Evolutionary conservation across 495 filamentous ascomycete genomes (phyloP).

Genomic region (Tuber brumale): DNA sequence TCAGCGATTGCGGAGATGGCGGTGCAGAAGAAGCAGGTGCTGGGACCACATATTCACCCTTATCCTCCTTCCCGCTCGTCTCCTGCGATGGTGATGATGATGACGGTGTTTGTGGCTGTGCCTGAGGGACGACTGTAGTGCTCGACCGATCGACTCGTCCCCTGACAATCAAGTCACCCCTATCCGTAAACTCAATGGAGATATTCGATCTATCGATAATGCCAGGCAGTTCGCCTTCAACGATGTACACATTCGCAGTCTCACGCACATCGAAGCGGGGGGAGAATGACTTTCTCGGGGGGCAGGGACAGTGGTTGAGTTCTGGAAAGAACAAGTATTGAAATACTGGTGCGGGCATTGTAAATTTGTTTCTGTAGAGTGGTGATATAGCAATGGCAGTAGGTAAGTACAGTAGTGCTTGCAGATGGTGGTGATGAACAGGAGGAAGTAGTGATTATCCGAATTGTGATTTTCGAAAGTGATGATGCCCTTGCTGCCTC

Average conservation of each 20-base stretch:
- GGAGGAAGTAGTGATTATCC: not conserved
- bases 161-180: conserved; percentile 64
- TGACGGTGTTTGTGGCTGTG: conserved; percentile 20
- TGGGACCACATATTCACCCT: not conserved
- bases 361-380: conserved; percentile 3
- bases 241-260: conserved; percentile 59
- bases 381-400: not conserved
- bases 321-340: conserved; percentile 6
- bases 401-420: conserved; percentile 1
- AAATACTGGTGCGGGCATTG: conserved; percentile 23
- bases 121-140: not conserved
- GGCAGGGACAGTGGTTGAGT: conserved; percentile 16
- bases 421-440: not conserved
- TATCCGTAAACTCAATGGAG: conserved; percentile 77
- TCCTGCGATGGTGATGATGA: conserved; percentile 33
- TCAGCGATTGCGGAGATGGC: conserved; percentile 39
- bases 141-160: conserved; percentile 61
- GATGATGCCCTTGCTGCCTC: not conserved
- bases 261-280: conserved; percentile 82
- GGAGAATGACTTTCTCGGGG: conserved; percentile 48
- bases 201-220: conserved; percentile 62
- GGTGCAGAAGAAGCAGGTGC: conserved; percentile 10
- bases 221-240: conserved; percentile 85
- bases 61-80: conserved; percentile 15
- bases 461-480: conserved; percentile 23